Evolutionary conservation across 1,139 yeast genomes (phyloP).

Genomic region (Kurtzmaniella quercitrusa): DNA sequence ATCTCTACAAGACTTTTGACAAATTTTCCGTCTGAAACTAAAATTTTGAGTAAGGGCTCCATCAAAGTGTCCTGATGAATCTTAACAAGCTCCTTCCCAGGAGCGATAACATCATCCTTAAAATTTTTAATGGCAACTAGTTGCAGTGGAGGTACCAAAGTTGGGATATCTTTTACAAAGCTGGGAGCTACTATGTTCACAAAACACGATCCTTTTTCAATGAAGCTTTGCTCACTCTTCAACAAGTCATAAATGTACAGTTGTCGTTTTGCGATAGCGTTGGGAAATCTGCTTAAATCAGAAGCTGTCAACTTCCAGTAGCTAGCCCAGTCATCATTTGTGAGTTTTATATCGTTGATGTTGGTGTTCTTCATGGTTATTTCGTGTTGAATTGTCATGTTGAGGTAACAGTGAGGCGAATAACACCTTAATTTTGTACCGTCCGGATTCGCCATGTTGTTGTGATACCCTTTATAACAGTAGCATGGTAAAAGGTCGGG

Average conservation of each 20-base stretch:
- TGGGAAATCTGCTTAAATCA: slow-evolving; percentile 52
- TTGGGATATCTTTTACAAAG: slow-evolving; percentile 46
- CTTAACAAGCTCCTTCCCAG: slow-evolving; percentile 58
- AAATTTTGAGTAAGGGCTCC: slow-evolving; percentile 43
- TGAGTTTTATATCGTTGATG: slow-evolving; percentile 31
- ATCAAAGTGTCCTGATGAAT: slow-evolving; percentile 55
- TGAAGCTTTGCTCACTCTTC: slow-evolving; percentile 69
- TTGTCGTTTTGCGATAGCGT: slow-evolving; percentile 59
- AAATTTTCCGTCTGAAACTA: slow-evolving; percentile 58
- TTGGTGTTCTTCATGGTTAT: slow-evolving; percentile 28
- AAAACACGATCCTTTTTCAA: slow-evolving; percentile 65
- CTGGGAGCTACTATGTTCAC: slow-evolving; percentile 46
- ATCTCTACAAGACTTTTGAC: slow-evolving; percentile 48
- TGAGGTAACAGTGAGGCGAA: slow-evolving; percentile 35
- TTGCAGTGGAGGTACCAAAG: slow-evolving; percentile 29
- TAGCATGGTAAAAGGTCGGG: slow-evolving; percentile 34
- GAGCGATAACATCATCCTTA: slow-evolving; percentile 54
- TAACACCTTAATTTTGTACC: slow-evolving; percentile 22
- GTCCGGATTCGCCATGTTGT: slow-evolving; percentile 9
- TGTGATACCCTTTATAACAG: slow-evolving; percentile 26
- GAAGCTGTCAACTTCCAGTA: slow-evolving; percentile 67
- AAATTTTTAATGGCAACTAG: slow-evolving; percentile 42
- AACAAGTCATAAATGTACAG: slow-evolving; percentile 75
- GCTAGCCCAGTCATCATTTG: slow-evolving; percentile 64
- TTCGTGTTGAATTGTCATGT: slow-evolving; percentile 35